phyloP scores from a whole-genome alignment of 164 flowering plant species.

The Annona cherimola region DNA sequence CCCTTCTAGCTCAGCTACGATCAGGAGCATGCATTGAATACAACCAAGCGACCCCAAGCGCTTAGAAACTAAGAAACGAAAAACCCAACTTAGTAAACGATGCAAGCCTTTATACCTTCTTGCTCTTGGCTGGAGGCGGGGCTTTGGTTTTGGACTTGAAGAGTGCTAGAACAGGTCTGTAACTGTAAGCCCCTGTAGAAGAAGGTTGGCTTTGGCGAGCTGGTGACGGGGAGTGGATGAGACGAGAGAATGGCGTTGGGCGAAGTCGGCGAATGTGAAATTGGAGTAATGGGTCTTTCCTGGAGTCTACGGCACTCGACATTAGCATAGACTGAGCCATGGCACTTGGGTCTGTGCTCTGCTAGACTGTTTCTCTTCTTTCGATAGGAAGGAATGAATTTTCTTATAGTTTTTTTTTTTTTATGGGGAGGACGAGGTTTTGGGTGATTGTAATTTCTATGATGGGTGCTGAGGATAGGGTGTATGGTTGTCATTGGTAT shows the following conservation, averaged over 20 bases:
- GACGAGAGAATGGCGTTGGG: conserved; percentile 44
- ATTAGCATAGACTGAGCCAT: conserved; percentile 85
- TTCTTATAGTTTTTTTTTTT: background rate
- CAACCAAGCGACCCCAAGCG: background rate
- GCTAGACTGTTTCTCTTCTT: background rate
- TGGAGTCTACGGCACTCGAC: conserved; percentile 34
- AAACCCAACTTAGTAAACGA: background rate
- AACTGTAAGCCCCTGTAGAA: conserved; percentile 13
- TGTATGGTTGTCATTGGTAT: conserved; percentile 11
- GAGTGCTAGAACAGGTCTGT: conserved; percentile 45
- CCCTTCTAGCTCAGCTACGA: too few relatives aligned
- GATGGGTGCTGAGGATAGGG: conserved; percentile 27
- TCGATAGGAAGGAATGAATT: background rate
- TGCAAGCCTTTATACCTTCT: conserved; percentile 34
- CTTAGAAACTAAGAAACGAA: background rate
- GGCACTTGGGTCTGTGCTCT: background rate
- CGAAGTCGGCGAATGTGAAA: conserved; percentile 27
- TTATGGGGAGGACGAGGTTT: background rate
- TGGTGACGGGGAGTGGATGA: conserved; percentile 32
- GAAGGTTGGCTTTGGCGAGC: conserved; percentile 4
- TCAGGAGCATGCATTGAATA: background rate
- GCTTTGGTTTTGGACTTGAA: conserved; percentile 90
- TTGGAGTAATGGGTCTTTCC: conserved; percentile 30
- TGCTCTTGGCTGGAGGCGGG: conserved; percentile 24
- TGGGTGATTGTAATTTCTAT: background rate